phyloP scores from a whole-genome alignment of 768 basidiomycete genomes.

The Boletus patriciae region DNA sequence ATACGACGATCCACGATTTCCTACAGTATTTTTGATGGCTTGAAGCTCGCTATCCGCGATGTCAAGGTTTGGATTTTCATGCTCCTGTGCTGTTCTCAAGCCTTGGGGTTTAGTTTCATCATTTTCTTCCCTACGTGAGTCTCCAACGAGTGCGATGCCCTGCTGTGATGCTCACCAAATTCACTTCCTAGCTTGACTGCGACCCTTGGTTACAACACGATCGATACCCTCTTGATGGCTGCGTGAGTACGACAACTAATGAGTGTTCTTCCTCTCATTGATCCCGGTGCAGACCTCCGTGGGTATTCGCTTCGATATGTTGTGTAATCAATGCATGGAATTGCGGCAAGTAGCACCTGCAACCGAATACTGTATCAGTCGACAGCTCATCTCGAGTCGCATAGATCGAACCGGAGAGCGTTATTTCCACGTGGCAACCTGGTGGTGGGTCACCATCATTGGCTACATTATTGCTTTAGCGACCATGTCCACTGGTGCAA shows the following conservation, averaged over 20 bases:
- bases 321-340: constrained; percentile 56
- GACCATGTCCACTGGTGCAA: constrained; percentile 49
- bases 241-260: constrained; percentile 42
- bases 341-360: constrained; percentile 36
- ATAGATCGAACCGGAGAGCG: constrained; percentile 61
- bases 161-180: background rate
- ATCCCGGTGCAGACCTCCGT: constrained; percentile 51
- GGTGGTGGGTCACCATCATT: constrained; percentile 60
- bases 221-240: constrained; percentile 55
- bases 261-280: background rate
- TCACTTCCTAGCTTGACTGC: constrained; percentile 44
- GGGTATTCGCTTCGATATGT: constrained; percentile 52
- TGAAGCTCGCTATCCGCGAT: constrained; percentile 56
- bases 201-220: constrained; percentile 62
- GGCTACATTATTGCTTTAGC: constrained; percentile 59
- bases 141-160: background rate
- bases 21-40: constrained; percentile 47
- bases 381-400: background rate
- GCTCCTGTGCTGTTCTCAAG: constrained; percentile 49
- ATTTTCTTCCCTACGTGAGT: constrained; percentile 58
- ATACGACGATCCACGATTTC: background rate
- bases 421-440: constrained; percentile 56
- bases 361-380: background rate
- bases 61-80: constrained; percentile 54
- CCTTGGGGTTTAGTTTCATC: constrained; percentile 57